Evolutionary conservation across 2,329 filamentous ascomycete genomes (phyloP).

Genomic region (Xylaria sp.): DNA sequence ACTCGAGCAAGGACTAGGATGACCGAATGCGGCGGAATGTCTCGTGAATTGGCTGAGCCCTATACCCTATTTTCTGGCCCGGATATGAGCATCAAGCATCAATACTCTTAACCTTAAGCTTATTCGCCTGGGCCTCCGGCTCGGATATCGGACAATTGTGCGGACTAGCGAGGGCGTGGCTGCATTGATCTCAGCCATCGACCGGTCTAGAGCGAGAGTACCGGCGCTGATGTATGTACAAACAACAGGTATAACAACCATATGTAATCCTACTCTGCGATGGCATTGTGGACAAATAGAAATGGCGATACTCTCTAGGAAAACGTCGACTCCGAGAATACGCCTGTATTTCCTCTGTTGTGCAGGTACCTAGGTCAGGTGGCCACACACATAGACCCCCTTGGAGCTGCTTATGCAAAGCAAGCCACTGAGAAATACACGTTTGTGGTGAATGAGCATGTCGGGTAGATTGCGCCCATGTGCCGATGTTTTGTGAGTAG

Average conservation of each 20-base stretch:
- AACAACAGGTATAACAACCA: background rate
- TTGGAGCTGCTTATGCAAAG: too few species aligned
- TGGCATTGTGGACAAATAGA: background rate
- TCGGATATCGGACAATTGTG: slow-evolving; percentile 2
- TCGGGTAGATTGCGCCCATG: too few species aligned
- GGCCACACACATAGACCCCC: too few species aligned
- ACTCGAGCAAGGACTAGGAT: background rate
- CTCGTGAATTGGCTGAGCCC: background rate
- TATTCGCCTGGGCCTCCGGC: background rate
- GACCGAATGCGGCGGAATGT: slow-evolving; percentile 17
- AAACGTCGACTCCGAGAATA: background rate
- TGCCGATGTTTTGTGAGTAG: too few species aligned
- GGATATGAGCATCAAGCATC: slow-evolving; percentile 7
- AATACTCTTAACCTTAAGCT: background rate
- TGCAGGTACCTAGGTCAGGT: too few species aligned
- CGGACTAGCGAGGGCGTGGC: slow-evolving; percentile 7
- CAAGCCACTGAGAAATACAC: too few species aligned
- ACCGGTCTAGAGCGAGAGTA: slow-evolving; percentile 32
- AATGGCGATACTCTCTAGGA: background rate
- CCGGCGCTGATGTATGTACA: background rate
- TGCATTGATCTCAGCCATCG: slow-evolving; percentile 30
- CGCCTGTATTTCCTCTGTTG: background rate
- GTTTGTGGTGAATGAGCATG: too few species aligned
- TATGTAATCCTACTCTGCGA: background rate
- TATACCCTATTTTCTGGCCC: background rate